phyloP scores from a whole-genome alignment of 169 alveolate species.

The Eimeria sp. region DNA sequence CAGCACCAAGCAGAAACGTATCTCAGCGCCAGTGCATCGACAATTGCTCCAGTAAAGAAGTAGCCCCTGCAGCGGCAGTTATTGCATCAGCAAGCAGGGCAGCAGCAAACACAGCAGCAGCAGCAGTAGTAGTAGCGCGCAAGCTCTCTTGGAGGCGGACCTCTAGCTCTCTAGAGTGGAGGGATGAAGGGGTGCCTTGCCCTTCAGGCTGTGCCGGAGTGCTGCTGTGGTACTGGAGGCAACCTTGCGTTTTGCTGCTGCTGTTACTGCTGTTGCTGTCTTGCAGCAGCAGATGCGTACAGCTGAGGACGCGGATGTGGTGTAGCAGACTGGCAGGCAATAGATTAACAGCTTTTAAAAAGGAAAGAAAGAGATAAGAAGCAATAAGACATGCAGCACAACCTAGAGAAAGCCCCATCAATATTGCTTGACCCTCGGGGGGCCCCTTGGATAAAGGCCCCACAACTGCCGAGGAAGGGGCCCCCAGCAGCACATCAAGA shows the following conservation, averaged over 20 bases:
- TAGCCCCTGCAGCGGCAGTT: background rate
- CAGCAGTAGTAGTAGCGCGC: conserved; percentile 1
- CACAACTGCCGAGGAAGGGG: conserved; percentile 64
- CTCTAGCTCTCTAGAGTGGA: conserved; percentile 45
- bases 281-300: conserved; percentile 54
- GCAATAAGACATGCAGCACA: conserved; percentile 21
- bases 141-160: background rate
- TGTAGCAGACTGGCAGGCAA: conserved; percentile 50
- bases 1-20: background rate
- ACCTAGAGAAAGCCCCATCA: background rate
- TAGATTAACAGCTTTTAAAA: background rate
- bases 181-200: conserved; percentile 38
- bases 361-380: background rate
- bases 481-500: conserved; percentile 48
- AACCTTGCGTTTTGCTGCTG: background rate
- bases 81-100: background rate
- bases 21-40: background rate
- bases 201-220: background rate
- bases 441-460: conserved; percentile 73
- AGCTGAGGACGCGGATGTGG: conserved; percentile 40
- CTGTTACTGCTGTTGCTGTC: conserved; percentile 35
- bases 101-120: background rate
- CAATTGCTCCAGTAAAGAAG: background rate
- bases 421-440: conserved; percentile 49
- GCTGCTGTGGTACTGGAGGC: background rate